Evolutionary conservation across 805 yeast species (phyloP), one percentile per base, ranked within the genome.

Genomic region (Teunomyces atbi): DNA sequence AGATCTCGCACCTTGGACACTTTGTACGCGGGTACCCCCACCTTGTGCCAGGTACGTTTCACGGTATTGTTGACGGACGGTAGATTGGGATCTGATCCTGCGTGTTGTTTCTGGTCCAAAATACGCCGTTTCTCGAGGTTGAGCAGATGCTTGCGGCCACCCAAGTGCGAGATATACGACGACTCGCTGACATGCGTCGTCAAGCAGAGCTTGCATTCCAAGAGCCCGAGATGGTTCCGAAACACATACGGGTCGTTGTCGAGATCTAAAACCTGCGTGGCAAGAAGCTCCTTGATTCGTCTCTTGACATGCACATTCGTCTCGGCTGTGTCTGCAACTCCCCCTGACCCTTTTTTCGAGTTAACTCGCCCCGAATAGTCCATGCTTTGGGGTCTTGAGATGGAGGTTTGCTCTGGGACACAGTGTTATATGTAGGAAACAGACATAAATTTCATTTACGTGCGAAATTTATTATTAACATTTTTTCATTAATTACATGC

Each of bases 341-440:
- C 97, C 54, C 97, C 97, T 23, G 85, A 81, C 7, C 97, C 97
- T 61, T 88, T 83, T 66, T 90, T 90, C 5, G 96, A 85, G 38
- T 96, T 96, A 2, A 87, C 95, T 57, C 96, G 69, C 55, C 86
- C 87, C 51, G 89, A 91, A 60, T 88, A 88, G 63, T 90, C 96
- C 97, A 90, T 90, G 5, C 33, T 49, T 10, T 21, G 1, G 18
- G 6, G 28, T 20, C 15, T 19, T 20, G 21, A 10, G 38, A 19
- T 35, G 13, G 32, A n/a, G n/a, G 13, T 1, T 21, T 23, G 26
- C 26, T n/a, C 26, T 30, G 33, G 16, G 18, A 12, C 33, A 7
- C 6, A 10, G 5, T n/a, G 6, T 30, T 33, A 33, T 35, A 18
- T 35, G 38, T 19, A 35, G 38, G 16, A 29, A 29, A 29, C 6